These are phyloP conservation scores for Cutaneotrichosporon mucoides DNA, from an alignment of 1,284 basidiomycete genomes.

Conservation along the genomic window DNA sequence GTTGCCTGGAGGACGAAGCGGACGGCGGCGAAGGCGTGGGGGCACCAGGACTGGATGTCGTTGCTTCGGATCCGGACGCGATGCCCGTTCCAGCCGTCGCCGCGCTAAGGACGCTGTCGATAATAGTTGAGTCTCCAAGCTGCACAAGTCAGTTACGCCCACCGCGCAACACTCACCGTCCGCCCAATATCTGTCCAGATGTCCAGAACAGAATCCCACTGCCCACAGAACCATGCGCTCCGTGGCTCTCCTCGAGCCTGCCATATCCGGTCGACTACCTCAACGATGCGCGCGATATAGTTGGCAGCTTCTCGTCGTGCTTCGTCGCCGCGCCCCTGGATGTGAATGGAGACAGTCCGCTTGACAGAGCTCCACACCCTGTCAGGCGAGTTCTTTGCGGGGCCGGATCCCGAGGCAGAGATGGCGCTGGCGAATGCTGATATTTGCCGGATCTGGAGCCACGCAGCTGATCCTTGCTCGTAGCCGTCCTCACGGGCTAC, in stretches of 20 bases:
- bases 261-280: conserved; percentile 24
- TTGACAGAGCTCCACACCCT: conserved; percentile 14
- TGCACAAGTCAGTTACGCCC: conserved; percentile 13
- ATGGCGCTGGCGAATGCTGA: conserved; percentile 7
- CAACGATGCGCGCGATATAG: conserved; percentile 19
- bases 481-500: neutral
- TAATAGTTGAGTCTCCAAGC: conserved; percentile 30
- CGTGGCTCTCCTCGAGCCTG: conserved; percentile 16
- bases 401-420: neutral
- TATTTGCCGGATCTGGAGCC: conserved; percentile 10
- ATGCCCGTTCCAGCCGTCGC: neutral
- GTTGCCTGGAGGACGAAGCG: too few species aligned
- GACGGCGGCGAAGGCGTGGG: too few species aligned
- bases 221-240: conserved; percentile 27
- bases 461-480: neutral
- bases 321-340: conserved; percentile 13
- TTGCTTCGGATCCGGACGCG: neutral
- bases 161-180: conserved; percentile 26
- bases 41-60: too few species aligned
- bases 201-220: conserved; percentile 35
- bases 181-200: conserved; percentile 43
- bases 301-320: conserved; percentile 16
- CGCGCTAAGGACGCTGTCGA: conserved; percentile 28
- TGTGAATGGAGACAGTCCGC: conserved; percentile 6
- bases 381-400: conserved; percentile 7